phyloP scores from a whole-genome alignment of 768 basidiomycete genomes.

The Pisolithus microcarpus region DNA sequence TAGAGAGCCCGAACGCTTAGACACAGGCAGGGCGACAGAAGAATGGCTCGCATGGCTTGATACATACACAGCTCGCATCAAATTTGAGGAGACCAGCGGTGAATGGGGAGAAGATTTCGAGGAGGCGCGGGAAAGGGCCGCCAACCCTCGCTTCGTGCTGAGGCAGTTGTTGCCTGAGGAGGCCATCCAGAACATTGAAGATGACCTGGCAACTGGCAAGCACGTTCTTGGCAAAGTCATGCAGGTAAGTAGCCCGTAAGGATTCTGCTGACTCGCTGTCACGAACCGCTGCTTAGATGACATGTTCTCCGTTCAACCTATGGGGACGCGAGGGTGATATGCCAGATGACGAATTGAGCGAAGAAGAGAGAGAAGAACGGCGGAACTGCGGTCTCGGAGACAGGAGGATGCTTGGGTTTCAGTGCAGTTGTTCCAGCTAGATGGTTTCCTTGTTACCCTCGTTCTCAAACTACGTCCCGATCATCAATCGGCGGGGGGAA shows the following conservation, averaged over 20 bases:
- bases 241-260: conserved; percentile 42
- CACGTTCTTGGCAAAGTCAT: conserved; percentile 72
- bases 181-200: conserved; percentile 70
- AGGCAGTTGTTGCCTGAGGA: conserved; percentile 97
- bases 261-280: background rate
- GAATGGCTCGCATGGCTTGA: conserved; percentile 62
- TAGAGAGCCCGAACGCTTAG: conserved; percentile 40
- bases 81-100: conserved; percentile 33
- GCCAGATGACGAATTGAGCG: conserved; percentile 40
- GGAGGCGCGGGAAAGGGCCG: conserved; percentile 41
- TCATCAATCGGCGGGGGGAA: no score
- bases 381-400: conserved; percentile 75
- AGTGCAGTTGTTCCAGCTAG: conserved; percentile 89
- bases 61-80: conserved; percentile 52
- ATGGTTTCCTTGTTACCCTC: background rate
- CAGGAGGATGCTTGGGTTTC: conserved; percentile 74
- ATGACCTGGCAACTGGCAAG: conserved; percentile 56
- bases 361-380: conserved; percentile 62
- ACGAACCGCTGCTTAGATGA: conserved; percentile 54
- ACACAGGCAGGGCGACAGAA: conserved; percentile 38
- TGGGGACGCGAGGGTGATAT: conserved; percentile 74
- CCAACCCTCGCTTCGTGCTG: conserved; percentile 88
- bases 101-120: conserved; percentile 44
- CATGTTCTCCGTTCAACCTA: conserved; percentile 71
- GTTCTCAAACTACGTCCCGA: no score